These are phyloP conservation scores for Heliosperma pusillum DNA, from an alignment of 148 eudicot genomes.

Conservation along the genomic window DNA sequence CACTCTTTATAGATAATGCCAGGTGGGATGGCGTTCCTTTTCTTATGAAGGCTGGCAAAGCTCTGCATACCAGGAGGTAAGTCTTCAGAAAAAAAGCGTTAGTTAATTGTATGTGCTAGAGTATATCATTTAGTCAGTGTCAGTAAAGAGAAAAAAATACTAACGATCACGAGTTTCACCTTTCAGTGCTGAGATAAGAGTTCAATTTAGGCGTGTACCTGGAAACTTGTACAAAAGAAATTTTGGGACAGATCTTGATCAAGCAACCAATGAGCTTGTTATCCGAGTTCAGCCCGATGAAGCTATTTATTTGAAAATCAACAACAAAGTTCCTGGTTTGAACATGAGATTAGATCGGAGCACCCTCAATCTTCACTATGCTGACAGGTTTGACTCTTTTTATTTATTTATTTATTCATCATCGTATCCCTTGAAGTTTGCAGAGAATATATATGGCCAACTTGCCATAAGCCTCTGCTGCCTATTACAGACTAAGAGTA, in stretches of 20 bases:
- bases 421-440: not conserved
- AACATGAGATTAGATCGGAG: conserved; percentile 94
- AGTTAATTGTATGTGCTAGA: not conserved
- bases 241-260: conserved; percentile 79
- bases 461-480: not conserved
- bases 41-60: conserved; percentile 98
- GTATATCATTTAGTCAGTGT: not conserved
- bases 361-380: conserved; percentile 85
- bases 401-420: too few relatives aligned
- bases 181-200: conserved; percentile 87
- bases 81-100: not conserved
- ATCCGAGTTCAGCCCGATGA: conserved; percentile 95
- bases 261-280: conserved; percentile 91
- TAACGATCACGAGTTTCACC: conserved; percentile 4
- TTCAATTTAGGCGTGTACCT: conserved; percentile 92
- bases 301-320: conserved; percentile 83
- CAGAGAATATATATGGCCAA: not conserved
- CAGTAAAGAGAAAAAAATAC: not conserved
- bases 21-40: conserved; percentile 99
- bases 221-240: conserved; percentile 77
- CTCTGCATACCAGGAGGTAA: conserved; percentile 78
- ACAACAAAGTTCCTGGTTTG: conserved; percentile 94
- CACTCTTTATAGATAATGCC: conserved; percentile 88
- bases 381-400: conserved; percentile 53
- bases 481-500: not conserved